A percentile compares a stretch with the other conserved stretches of the same genome.
These are phyloP conservation scores for Teratosphaeria gauchensis DNA, from an alignment of 2,329 filamentous ascomycete genomes.

Conservation along the genomic window DNA sequence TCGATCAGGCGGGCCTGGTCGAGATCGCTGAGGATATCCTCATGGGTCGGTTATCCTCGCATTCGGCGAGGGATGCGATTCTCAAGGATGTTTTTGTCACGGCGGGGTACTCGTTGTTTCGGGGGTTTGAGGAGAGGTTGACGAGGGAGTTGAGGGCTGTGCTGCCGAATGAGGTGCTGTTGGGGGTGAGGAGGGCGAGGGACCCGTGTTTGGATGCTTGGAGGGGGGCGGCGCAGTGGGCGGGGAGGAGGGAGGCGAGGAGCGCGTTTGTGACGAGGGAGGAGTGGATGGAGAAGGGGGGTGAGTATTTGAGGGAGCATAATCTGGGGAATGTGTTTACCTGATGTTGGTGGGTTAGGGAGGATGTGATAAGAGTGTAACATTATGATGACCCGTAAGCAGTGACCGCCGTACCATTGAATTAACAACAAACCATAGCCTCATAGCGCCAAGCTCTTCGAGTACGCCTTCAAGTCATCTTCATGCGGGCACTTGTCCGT, in stretches of 20 bases:
- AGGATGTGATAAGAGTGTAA: background rate
- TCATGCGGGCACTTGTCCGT: background rate
- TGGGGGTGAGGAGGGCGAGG: slow-evolving; percentile 63
- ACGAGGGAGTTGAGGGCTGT: slow-evolving; percentile 61
- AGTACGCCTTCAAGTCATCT: background rate
- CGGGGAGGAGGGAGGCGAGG: slow-evolving; percentile 46
- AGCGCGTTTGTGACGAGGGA: slow-evolving; percentile 60
- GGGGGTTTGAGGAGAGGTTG: slow-evolving; percentile 76
- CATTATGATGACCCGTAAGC: background rate
- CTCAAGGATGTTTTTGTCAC: slow-evolving; percentile 85
- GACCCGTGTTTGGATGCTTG: slow-evolving; percentile 82
- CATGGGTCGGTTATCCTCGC: slow-evolving; percentile 59
- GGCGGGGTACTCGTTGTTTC: slow-evolving; percentile 82
- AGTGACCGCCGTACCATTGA: background rate
- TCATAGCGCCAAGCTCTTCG: background rate
- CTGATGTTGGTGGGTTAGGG: background rate
- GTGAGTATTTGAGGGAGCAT: slow-evolving; percentile 5
- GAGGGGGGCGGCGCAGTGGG: slow-evolving; percentile 87
- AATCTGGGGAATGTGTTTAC: slow-evolving; percentile 3
- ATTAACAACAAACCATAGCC: background rate
- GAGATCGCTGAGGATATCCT: slow-evolving; percentile 89
- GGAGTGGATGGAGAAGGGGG: slow-evolving; percentile 5
- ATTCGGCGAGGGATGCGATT: slow-evolving; percentile 55
- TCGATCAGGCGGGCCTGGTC: slow-evolving; percentile 88
- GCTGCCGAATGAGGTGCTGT: slow-evolving; percentile 56